phyloP scores from a whole-genome alignment of 2,329 filamentous ascomycete genomes.

The Chaetomium sp. region DNA sequence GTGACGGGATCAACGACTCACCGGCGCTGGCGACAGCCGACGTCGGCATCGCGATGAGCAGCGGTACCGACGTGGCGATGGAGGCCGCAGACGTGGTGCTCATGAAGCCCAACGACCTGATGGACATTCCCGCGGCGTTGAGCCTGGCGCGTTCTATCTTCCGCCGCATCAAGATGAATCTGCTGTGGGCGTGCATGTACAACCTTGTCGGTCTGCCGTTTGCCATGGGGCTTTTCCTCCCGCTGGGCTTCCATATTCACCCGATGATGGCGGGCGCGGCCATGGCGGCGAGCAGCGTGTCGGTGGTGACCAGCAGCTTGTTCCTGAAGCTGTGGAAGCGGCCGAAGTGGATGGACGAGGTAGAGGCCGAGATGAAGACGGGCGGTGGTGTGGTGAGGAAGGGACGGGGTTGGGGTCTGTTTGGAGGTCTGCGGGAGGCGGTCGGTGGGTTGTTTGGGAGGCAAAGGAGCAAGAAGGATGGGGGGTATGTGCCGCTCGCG shows the following conservation, averaged over 20 bases:
- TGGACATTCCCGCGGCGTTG: slow-evolving; percentile 85
- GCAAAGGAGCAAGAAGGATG: slow-evolving; percentile 35
- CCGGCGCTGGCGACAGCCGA: slow-evolving; percentile 89
- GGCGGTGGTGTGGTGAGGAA: slow-evolving; percentile 37
- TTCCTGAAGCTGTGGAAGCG: slow-evolving; percentile 81
- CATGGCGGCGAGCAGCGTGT: slow-evolving; percentile 87
- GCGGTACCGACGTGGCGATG: slow-evolving; percentile 94
- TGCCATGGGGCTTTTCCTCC: slow-evolving; percentile 93
- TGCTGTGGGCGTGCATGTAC: slow-evolving; percentile 89
- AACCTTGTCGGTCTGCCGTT: slow-evolving; percentile 88
- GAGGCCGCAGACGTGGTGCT: slow-evolving; percentile 94
- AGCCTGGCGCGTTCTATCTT: slow-evolving; percentile 81
- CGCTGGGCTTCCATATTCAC: slow-evolving; percentile 79
- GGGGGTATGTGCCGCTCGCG: slow-evolving; percentile 54
- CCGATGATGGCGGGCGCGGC: slow-evolving; percentile 92
- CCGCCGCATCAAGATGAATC: slow-evolving; percentile 84
- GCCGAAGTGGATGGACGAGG: slow-evolving; percentile 79
- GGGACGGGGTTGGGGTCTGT: slow-evolving; percentile 35
- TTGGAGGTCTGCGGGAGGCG: slow-evolving; percentile 38
- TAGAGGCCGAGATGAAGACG: slow-evolving; percentile 48
- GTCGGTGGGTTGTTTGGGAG: slow-evolving; percentile 22
- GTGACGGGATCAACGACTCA: slow-evolving; percentile 97
- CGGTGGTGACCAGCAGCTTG: slow-evolving; percentile 77
- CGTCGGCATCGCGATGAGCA: slow-evolving; percentile 86
- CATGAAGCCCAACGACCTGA: slow-evolving; percentile 85